phyloP scores from a whole-genome alignment of 139 green algal species.

The Raphidocelis subcapitata region DNA sequence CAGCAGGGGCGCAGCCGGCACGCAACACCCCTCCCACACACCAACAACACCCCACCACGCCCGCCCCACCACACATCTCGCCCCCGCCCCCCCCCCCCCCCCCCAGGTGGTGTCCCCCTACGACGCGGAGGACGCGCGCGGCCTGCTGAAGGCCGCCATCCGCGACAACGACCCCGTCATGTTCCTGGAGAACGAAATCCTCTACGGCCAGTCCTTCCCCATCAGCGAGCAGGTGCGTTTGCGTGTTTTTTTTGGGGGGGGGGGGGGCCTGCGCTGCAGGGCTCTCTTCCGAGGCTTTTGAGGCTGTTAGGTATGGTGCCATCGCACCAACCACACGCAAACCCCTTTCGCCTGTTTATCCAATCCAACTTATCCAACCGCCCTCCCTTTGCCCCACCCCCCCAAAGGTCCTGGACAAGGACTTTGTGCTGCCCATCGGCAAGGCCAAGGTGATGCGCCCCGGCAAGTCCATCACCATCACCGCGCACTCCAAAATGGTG shows the following conservation, averaged over 20 bases:
- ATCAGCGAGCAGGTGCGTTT: conserved; percentile 62
- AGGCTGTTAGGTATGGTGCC: too few relatives aligned
- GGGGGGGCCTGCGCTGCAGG: too few relatives aligned
- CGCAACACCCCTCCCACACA: not conserved
- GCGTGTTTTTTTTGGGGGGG: too few relatives aligned
- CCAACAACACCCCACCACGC: conserved; percentile 2
- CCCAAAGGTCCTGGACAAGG: conserved; percentile 76
- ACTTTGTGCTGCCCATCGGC: conserved; percentile 96
- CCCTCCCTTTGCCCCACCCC: too few relatives aligned
- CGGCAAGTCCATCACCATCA: conserved; percentile 91
- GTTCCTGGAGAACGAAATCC: conserved; percentile 98
- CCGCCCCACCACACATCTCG: not conserved
- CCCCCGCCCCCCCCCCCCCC: too few relatives aligned
- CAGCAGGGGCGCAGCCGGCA: too few relatives aligned
- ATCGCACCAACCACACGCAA: too few relatives aligned
- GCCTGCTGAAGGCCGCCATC: conserved; percentile 96
- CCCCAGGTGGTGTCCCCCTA: conserved; percentile 92
- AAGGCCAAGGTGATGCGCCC: conserved; percentile 88
- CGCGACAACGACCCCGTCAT: conserved; percentile 96
- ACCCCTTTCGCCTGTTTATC: too few relatives aligned
- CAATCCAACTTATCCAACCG: too few relatives aligned
- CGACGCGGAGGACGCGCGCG: conserved; percentile 90
- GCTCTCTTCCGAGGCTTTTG: too few relatives aligned
- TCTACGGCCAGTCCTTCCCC: conserved; percentile 93
- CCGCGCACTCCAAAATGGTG: conserved; percentile 93